These are phyloP conservation scores for Aegilops tauschii DNA, from an alignment of 176 grass and related monocot genomes.

Conservation along the genomic window DNA sequence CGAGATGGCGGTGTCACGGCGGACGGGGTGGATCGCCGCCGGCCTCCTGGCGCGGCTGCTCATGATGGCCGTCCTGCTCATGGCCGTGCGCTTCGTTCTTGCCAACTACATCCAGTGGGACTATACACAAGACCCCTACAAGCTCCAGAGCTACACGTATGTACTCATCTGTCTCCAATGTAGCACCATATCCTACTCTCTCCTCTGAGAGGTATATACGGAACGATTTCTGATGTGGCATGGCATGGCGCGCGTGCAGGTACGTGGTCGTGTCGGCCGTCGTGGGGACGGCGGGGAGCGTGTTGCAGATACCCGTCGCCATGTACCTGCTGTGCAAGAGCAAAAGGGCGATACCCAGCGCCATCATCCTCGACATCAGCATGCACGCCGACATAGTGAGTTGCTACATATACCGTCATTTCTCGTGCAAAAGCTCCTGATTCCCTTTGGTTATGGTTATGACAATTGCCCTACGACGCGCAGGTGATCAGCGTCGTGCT, in stretches of 20 bases:
- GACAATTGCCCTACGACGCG: neutral
- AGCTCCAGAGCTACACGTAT: slow-evolving; percentile 28
- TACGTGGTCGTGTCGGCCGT: neutral
- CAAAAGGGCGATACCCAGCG: neutral
- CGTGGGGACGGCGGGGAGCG: neutral
- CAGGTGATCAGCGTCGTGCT: slow-evolving; percentile 8
- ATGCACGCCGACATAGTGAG: slow-evolving; percentile 29
- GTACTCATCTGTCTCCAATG: neutral
- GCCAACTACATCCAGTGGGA: neutral
- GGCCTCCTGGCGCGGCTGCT: slow-evolving; percentile 10
- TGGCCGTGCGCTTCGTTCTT: neutral
- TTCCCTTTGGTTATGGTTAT: neutral
- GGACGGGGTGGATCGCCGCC: neutral
- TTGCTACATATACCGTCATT: neutral
- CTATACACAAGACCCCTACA: neutral
- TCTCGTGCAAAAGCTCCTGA: neutral
- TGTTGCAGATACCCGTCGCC: slow-evolving; percentile 19
- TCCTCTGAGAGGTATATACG: neutral
- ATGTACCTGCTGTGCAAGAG: slow-evolving; percentile 33
- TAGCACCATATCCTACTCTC: no score
- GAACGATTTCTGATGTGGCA: neutral
- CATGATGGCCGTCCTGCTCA: neutral
- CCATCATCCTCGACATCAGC: slow-evolving; percentile 26
- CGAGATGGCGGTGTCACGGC: neutral
- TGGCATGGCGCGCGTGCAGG: neutral